Conservation (phyloP, 441 rosid species). For the Geranium incanum region DNA sequence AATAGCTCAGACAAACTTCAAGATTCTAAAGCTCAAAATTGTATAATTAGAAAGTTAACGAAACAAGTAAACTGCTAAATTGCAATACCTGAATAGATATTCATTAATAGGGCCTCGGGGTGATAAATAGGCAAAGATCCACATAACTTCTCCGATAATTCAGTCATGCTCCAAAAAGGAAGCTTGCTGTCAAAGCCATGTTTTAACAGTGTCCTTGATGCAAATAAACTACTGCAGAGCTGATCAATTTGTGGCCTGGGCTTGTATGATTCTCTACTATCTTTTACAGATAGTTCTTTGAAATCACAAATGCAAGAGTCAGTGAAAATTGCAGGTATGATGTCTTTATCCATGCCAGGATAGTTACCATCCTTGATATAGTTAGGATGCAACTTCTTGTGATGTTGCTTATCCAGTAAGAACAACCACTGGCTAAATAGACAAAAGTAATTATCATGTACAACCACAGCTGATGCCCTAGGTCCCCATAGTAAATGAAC, state of each 20-base stretch:
- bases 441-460: constrained; percentile 59
- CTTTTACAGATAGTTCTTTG: constrained; percentile 24
- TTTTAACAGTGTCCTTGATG: constrained; percentile 27
- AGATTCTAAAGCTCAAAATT: not conserved
- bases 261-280: constrained; percentile 22
- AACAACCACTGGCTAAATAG: constrained; percentile 56
- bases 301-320: constrained; percentile 28
- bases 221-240: constrained; percentile 27
- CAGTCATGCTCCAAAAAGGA: constrained; percentile 49
- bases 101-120: constrained; percentile 66
- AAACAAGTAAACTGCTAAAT: constrained; percentile 19
- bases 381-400: constrained; percentile 23
- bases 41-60: not conserved
- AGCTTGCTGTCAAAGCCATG: constrained; percentile 27
- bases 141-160: constrained; percentile 46
- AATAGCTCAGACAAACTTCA: constrained; percentile 1
- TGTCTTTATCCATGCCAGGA: constrained; percentile 25
- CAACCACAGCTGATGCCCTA: constrained; percentile 43
- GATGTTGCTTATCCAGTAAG: constrained; percentile 32
- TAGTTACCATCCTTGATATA: constrained; percentile 22
- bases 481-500: constrained; percentile 66
- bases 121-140: constrained; percentile 70
- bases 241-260: constrained; percentile 25
- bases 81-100: constrained; percentile 70
- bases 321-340: constrained; percentile 32